These are phyloP conservation scores for Medicago lupulina DNA, from an alignment of 306 rosid species.

Conservation along the genomic window DNA sequence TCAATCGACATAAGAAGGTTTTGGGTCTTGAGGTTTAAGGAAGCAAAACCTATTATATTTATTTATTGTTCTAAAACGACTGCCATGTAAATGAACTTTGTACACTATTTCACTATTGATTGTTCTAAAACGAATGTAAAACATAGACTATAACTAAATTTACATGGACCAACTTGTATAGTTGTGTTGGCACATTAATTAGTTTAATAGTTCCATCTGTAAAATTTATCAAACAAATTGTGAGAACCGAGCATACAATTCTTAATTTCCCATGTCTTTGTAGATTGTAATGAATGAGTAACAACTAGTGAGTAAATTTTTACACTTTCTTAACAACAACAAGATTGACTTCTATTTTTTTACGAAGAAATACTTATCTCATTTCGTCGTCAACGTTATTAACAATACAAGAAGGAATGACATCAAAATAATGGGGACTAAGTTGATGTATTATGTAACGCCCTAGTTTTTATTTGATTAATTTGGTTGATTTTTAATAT, in stretches of 20 bases:
- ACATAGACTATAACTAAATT: neutral
- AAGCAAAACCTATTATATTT: neutral
- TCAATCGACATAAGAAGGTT: conserved; percentile 57
- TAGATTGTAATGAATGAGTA: neutral
- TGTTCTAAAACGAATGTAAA: no score
- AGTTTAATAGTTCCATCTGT: conserved; percentile 15
- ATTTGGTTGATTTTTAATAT: no score
- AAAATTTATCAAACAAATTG: conserved; percentile 4
- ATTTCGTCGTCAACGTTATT: no score
- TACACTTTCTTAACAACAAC: neutral
- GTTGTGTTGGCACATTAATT: conserved; percentile 10
- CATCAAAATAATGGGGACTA: no score
- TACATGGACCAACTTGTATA: conserved; percentile 16
- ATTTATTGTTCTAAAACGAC: neutral
- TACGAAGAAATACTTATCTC: no score
- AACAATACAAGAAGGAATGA: no score
- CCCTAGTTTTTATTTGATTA: no score
- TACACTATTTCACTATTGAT: neutral
- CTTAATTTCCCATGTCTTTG: conserved; percentile 24
- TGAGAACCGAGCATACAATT: neutral
- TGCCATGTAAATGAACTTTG: neutral
- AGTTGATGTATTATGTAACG: no score
- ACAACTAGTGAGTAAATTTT: conserved; percentile 2
- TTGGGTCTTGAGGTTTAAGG: conserved; percentile 31
- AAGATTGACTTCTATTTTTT: neutral